Evolutionary conservation across 768 basidiomycete species (phyloP), one percentile per base, ranked within the genome.

Genomic region (Psilocybe sp.): DNA sequence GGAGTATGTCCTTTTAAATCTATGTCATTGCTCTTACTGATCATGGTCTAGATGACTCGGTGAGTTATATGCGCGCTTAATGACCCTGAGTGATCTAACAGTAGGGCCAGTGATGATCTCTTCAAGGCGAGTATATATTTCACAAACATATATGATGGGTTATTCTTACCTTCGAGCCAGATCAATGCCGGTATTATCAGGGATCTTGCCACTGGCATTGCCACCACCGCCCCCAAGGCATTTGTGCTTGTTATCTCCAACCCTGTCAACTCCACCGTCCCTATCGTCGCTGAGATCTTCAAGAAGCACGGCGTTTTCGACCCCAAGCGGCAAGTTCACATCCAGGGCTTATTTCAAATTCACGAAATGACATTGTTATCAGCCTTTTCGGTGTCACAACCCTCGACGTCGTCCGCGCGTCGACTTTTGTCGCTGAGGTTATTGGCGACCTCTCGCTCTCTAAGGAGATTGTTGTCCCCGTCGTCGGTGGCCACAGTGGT

Each of bases 261-360:
- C 78, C 97, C 97, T 31, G 96, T 99, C 66, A 98, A 99, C 82
- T 98, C 96, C 38, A 98, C 97, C 35, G 96, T 98, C 35, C 97
- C 97, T 42, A 92, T 99, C 63, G 92, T 93, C 40, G 92, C 84
- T 13, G 96, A 98, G 70, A 87, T 96, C 34, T 82, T 95, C 76
- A 99, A 96, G 83, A 87, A 92, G 70, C 81, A 87, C 56, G 86
- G 85, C 40, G 88, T 92, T 23, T 98, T 88, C 65, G 84, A 99
- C 68, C 89, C 93, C 55, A 97, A 89, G 77, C 82, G 82, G 95
- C 93, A 65, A 36, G 74, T 58, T 5, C 13, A 19, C 31, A n/a
- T 39, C 15, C 3, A 20, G n/a, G 12, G 18, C 33, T 4, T 5
- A 49, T n/a, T 34, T 36, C n/a, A 15, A 34, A 20, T 38, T 38